Base-by-base conservation (phyloP, 441 rosid genomes). In the Brassica balearica region DNA sequence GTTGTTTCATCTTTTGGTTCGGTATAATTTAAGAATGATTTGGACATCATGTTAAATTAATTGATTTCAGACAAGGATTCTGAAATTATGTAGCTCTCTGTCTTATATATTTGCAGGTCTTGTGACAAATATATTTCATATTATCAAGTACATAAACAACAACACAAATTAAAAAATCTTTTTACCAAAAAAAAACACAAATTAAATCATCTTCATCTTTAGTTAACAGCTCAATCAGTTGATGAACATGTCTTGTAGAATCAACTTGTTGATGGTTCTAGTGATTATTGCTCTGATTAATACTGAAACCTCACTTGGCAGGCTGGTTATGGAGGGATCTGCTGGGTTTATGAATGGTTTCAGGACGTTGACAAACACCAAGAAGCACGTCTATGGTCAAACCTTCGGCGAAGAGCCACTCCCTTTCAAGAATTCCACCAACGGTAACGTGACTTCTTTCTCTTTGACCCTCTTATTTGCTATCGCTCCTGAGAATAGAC, bases 401-500 rank as follows among this genome's bases (percentile, higher is more conserved):
- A 74, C 72, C 1, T 85, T 83, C 60, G 3, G 55, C 2, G 66
- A 70, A 1, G 0, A 55, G 22, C 65, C 56, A 11, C 1, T 68
- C 0, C 38, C 1, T 32, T 79, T 87, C 77, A 87, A 83, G 74
- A 71, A n/a, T 48, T 63, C 84, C 0, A 32, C 59, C 2, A 53
- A 63, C 0, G 84, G 81, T 38, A 64, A 17, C 8, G 0, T 34
- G 41, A 34, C 41, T 34, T 34, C 41, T 20, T 83, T 87, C 73
- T 81, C 86, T 8, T 11, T 83, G n/a, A 75, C 82, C 14, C 80
- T 86, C 38, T 78, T 82, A 5, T 76, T 85, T 36, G 88, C 83
- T 14, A 80, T 85, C 0, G 34, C 17, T 8, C 20, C 72, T 4
- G 79, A 68, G 43, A 0, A 17, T 7, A 38, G 3, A 0, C 1